phyloP scores from a whole-genome alignment of 441 rosid species.

The Eutrema salsugineum region DNA sequence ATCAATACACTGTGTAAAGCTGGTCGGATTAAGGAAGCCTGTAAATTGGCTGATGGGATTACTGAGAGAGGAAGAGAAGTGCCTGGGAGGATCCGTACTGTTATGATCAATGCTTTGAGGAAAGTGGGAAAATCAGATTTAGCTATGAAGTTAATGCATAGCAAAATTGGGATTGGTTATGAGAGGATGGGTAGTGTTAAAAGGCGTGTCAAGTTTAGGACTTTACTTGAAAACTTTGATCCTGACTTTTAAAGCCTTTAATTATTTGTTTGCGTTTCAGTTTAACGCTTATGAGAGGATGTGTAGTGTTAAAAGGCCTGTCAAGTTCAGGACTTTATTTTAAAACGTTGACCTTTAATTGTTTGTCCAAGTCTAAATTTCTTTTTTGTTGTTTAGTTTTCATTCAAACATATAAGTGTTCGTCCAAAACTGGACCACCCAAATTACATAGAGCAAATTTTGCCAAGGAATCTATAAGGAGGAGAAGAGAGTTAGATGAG shows the following conservation, averaged over 20 bases:
- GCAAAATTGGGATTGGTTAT: constrained; percentile 89
- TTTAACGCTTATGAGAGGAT: no score
- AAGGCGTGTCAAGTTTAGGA: constrained; percentile 69
- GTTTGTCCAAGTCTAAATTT: no score
- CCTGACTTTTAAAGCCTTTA: neutral
- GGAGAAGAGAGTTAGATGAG: no score
- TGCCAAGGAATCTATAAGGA: no score
- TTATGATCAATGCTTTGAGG: constrained; percentile 78
- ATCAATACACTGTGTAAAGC: constrained; percentile 67
- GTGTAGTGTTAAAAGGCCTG: no score
- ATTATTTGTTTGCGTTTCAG: neutral
- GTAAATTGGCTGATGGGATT: constrained; percentile 88
- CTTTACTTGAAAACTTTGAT: constrained; percentile 43
- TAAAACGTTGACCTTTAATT: no score
- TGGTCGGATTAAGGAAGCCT: constrained; percentile 82
- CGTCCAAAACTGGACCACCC: no score
- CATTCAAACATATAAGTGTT: no score
- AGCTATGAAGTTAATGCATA: constrained; percentile 91
- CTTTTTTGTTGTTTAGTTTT: no score
- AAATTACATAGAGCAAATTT: no score
- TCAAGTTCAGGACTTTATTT: no score
- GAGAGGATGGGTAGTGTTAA: constrained; percentile 75
- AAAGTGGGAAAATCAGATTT: constrained; percentile 88
- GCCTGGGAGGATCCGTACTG: constrained; percentile 75
- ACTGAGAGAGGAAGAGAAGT: constrained; percentile 89